Evolutionary conservation across 768 basidiomycete genomes (phyloP), one percentile per base, ranked within the genome.

Genomic region (Mycena albidolilacea): DNA sequence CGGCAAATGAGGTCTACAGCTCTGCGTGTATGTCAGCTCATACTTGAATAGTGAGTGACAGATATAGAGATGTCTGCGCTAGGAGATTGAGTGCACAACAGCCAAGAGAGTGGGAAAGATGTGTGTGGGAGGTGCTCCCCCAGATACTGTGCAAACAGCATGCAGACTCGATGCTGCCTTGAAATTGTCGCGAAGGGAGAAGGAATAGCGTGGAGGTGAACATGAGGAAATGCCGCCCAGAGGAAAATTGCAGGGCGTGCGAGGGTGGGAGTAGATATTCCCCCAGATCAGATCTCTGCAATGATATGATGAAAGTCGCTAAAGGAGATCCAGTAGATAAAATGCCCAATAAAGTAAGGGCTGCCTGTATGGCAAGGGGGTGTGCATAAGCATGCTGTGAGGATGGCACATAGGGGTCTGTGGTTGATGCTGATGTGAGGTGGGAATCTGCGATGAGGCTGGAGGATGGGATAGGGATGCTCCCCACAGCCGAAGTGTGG

Each of bases 401-500:
- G 39, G 39, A 60, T 19, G 17, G 58, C 10, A 35, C 35, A 35
- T 19, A 37, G 58, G 58, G 58, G 39, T 48, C 12, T 48, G 46
- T 60, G 23, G 58, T 17, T 12, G 17, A 60, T 48, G 14, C 46
- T 48, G 46, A 48, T 48, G 58, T 14, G 7, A 30, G 15, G 17
- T 39, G 30, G 30, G 30, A 30, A 30, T 30, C 30, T 30, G 30
- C 30, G 3, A 3, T 30, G 30, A 30, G 30, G 58, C 58, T 60
- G 58, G 58, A 60, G 19, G 52, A 54, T 35, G 39, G 58, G 58
- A 30, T 30, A 41, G 17, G 19, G 14, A 17, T 48, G 46, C 46
- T 48, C 46, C 46, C 46, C 46, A 48, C 46, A 60, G 58, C 58
- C 12, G 58, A 60, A 60, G 58, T 14, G 58, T 41, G 37, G 58